phyloP scores from a whole-genome alignment of 768 basidiomycete genomes.

The Boletus coccyginus region DNA sequence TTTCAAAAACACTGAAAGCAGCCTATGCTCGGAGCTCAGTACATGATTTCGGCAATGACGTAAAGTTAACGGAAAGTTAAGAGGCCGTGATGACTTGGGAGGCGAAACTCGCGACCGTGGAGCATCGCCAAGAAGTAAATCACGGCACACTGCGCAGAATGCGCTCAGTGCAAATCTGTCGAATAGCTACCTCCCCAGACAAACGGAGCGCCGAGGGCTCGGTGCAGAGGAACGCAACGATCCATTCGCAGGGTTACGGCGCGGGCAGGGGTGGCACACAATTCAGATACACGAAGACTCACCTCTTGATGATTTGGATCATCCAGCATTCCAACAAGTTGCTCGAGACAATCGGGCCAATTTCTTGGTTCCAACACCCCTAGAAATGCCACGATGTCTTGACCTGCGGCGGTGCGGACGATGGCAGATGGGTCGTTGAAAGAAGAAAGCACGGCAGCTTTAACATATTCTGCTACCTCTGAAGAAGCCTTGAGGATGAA shows the following conservation, averaged over 20 bases:
- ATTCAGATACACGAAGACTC: constrained; percentile 26
- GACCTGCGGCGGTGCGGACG: constrained; percentile 92
- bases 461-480: constrained; percentile 70
- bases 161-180: constrained; percentile 3
- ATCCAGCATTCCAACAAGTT: constrained; percentile 79
- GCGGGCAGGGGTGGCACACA: background rate
- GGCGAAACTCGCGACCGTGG: background rate
- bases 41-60: constrained; percentile 1
- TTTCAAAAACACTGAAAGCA: constrained; percentile 91
- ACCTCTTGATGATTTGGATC: constrained; percentile 87
- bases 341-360: constrained; percentile 93
- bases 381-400: constrained; percentile 88
- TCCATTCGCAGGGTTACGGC: background rate
- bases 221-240: background rate
- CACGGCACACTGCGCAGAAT: constrained; percentile 4
- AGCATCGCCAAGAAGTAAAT: background rate
- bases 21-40: constrained; percentile 47
- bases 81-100: constrained; percentile 2
- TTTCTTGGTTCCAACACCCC: constrained; percentile 84
- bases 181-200: constrained; percentile 1
- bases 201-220: constrained; percentile 3
- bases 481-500: constrained; percentile 66
- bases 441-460: constrained; percentile 72
- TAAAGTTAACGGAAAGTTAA: background rate
- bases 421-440: constrained; percentile 81